Evolutionary conservation across 805 yeast species (phyloP).

Genomic region (Candida railenensis): DNA sequence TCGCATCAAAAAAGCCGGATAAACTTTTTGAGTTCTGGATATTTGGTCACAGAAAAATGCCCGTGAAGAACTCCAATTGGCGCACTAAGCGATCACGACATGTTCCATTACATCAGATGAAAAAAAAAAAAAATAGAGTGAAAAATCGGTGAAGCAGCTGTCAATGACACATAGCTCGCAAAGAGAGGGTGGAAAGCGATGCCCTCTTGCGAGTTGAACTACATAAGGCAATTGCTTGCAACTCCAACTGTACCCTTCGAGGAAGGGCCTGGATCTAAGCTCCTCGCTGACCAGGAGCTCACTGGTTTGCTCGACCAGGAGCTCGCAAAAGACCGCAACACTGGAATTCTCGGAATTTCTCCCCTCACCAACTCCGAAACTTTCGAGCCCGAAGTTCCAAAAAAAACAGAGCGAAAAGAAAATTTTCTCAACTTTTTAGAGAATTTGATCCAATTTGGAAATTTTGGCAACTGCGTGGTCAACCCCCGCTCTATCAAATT

Average conservation of each 20-base stretch:
- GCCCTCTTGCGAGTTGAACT: too few relatives aligned
- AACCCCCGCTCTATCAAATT: slow-evolving; percentile 2
- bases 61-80: neutral
- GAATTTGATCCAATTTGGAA: neutral
- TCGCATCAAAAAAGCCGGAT: neutral
- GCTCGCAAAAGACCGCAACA: too few relatives aligned
- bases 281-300: too few relatives aligned
- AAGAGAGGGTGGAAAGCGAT: too few relatives aligned
- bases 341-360: neutral
- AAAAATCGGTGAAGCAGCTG: too few relatives aligned
- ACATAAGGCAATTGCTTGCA: too few relatives aligned
- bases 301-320: too few relatives aligned
- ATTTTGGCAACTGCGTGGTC: neutral
- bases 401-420: neutral
- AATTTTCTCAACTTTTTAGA: neutral
- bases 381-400: neutral
- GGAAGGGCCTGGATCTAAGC: too few relatives aligned
- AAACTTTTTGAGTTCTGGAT: neutral
- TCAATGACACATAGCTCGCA: too few relatives aligned
- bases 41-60: neutral
- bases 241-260: too few relatives aligned
- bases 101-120: neutral
- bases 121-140: neutral
- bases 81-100: neutral
- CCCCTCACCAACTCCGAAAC: slow-evolving; percentile 2